Percentiles rank a stretch among this genome's conserved stretches.
Evolutionary conservation across 2,329 filamentous ascomycete species (phyloP).

Genomic region (Lachnellula subtilissima): DNA sequence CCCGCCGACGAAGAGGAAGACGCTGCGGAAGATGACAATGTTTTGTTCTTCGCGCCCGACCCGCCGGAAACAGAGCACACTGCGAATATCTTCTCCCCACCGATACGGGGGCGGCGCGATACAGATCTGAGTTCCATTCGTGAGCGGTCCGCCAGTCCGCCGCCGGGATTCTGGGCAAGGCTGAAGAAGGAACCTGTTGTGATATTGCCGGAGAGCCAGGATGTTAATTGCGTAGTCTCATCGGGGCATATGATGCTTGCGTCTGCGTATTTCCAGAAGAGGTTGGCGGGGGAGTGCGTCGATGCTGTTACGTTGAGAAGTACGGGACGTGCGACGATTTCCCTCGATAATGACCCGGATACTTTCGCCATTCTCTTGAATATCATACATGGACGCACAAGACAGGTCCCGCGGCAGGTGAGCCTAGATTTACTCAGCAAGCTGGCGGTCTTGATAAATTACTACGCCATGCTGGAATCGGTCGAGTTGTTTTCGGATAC

Average conservation of each 20-base stretch:
- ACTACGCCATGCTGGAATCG: slow-evolving; percentile 39
- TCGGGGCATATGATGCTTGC: slow-evolving; percentile 24
- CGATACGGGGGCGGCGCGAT: slow-evolving; percentile 14
- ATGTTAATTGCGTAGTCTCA: slow-evolving; percentile 18
- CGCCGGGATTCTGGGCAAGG: slow-evolving; percentile 20
- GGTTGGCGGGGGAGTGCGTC: slow-evolving; percentile 10
- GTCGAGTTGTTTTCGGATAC: slow-evolving; percentile 38
- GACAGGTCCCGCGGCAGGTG: slow-evolving; percentile 36
- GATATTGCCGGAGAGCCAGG: neutral
- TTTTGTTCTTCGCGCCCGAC: slow-evolving; percentile 22
- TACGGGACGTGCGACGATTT: slow-evolving; percentile 15
- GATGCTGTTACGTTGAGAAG: slow-evolving; percentile 10
- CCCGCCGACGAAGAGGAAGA: slow-evolving; percentile 4
- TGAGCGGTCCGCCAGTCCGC: slow-evolving; percentile 20
- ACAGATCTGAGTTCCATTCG: slow-evolving; percentile 17
- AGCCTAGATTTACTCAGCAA: slow-evolving; percentile 40
- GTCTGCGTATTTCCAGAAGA: slow-evolving; percentile 13
- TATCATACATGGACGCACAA: slow-evolving; percentile 40
- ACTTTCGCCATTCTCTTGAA: slow-evolving; percentile 40
- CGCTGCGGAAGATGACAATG: slow-evolving; percentile 11
- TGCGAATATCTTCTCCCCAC: slow-evolving; percentile 13
- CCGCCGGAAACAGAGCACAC: slow-evolving; percentile 17
- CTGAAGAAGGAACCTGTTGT: slow-evolving; percentile 11
- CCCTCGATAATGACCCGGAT: slow-evolving; percentile 28
- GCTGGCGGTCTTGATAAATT: slow-evolving; percentile 40